Evolutionary conservation across 306 rosid genomes (phyloP).

Genomic region (Hylodesmum podocarpum): DNA sequence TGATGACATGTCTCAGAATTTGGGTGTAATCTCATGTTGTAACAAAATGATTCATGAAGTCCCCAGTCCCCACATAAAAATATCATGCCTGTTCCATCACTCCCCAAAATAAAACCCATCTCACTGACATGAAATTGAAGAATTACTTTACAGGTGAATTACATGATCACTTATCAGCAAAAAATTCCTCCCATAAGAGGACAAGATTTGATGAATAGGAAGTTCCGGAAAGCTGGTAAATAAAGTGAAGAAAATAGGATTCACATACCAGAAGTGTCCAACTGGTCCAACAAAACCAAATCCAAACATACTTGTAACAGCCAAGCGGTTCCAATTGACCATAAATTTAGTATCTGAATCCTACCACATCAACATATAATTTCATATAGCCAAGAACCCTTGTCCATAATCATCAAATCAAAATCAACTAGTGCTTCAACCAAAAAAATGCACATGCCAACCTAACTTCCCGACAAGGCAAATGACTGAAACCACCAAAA

Average conservation of each 20-base stretch:
- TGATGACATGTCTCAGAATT: background rate
- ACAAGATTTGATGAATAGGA: background rate
- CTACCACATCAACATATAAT: slow-evolving; percentile 11
- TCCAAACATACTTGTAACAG: slow-evolving; percentile 77
- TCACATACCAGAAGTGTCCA: slow-evolving; percentile 82
- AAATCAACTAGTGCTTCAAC: slow-evolving; percentile 1
- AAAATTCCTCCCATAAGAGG: background rate
- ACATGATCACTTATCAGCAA: background rate
- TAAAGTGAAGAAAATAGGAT: slow-evolving; percentile 2
- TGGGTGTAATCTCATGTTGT: background rate
- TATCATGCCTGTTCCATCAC: background rate
- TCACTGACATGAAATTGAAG: background rate
- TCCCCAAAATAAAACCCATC: background rate
- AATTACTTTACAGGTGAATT: background rate
- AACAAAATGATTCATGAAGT: background rate
- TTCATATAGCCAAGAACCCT: background rate
- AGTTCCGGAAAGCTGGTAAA: background rate
- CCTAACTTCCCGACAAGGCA: background rate
- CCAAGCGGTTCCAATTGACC: slow-evolving; percentile 74
- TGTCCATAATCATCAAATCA: background rate
- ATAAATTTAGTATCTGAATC: slow-evolving; percentile 37
- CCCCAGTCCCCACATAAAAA: background rate
- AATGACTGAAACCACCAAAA: background rate
- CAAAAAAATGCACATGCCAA: background rate
- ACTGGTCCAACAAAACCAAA: slow-evolving; percentile 84